A percentile compares a stretch with the other conserved stretches of the same genome.
Conservation (phyloP, 139 green algal genomes). For the Asterochloris sp. region DNA sequence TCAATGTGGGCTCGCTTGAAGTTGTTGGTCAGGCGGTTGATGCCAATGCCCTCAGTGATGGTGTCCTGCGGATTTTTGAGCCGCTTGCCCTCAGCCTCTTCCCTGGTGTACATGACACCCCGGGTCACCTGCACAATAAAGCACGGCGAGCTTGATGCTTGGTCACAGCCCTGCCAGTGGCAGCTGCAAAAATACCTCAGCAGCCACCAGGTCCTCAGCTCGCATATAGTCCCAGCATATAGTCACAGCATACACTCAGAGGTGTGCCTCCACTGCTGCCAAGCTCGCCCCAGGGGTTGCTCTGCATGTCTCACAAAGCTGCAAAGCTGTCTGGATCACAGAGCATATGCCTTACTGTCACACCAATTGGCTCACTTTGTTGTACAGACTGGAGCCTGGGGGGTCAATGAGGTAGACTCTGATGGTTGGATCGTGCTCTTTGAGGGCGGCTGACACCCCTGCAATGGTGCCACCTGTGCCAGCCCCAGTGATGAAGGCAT, state of each 20-base stretch:
- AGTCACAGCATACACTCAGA: too few species aligned
- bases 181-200: too few species aligned
- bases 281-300: too few species aligned
- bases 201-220: too few species aligned
- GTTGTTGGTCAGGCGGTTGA: slow-evolving; percentile 93
- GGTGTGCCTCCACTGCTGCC: too few species aligned
- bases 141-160: not conserved
- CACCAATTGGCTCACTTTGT: slow-evolving; percentile 53
- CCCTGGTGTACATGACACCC: slow-evolving; percentile 79
- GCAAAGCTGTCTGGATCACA: too few species aligned
- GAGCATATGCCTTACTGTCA: too few species aligned
- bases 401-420: slow-evolving; percentile 81
- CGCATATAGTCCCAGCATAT: too few species aligned
- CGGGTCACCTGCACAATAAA: slow-evolving; percentile 65
- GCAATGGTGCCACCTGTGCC: slow-evolving; percentile 95
- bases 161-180: not conserved
- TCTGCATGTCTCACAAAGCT: too few species aligned
- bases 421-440: slow-evolving; percentile 37
- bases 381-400: slow-evolving; percentile 84
- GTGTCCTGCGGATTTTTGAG: slow-evolving; percentile 92
- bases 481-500: slow-evolving; percentile 90
- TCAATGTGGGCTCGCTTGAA: slow-evolving; percentile 75
- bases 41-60: slow-evolving; percentile 85
- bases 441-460: slow-evolving; percentile 71
- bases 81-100: slow-evolving; percentile 90